Conservation (phyloP, 2,329 filamentous ascomycete species). For the Talaromyces sp. region DNA sequence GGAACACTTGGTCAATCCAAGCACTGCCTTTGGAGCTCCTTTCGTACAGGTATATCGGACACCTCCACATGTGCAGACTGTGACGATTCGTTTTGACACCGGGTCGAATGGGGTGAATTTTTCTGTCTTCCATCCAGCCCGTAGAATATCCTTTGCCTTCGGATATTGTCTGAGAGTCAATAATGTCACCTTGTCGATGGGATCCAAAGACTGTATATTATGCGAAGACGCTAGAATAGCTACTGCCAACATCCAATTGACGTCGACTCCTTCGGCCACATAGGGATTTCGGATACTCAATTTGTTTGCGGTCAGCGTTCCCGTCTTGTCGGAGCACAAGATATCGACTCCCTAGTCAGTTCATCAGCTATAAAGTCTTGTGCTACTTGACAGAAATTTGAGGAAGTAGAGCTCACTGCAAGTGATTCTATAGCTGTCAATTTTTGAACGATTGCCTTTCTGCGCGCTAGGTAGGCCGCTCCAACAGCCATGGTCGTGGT, state of each 20-base stretch:
- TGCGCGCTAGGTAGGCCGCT: conserved; percentile 70
- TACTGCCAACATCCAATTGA: conserved; percentile 81
- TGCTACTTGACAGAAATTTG: background rate
- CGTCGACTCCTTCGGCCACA: conserved; percentile 70
- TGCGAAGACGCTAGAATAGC: conserved; percentile 72
- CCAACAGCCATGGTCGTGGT: conserved; percentile 74
- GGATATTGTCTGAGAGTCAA: conserved; percentile 70
- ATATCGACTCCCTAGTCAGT: conserved; percentile 60
- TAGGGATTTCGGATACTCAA: conserved; percentile 73
- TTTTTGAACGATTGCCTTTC: conserved; percentile 77
- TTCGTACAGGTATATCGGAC: conserved; percentile 71
- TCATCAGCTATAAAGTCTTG: background rate
- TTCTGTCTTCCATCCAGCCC: conserved; percentile 69
- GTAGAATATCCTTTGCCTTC: conserved; percentile 69
- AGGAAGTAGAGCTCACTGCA: conserved; percentile 46
- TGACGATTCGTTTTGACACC: conserved; percentile 74
- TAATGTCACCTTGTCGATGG: conserved; percentile 76
- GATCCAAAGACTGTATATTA: conserved; percentile 72
- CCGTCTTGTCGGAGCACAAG: conserved; percentile 77
- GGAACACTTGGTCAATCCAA: conserved; percentile 64
- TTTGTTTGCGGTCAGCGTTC: conserved; percentile 62
- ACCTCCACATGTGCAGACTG: conserved; percentile 63
- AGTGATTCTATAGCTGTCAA: conserved; percentile 74
- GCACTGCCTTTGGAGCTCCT: conserved; percentile 71
- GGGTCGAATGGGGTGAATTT: conserved; percentile 70